These are phyloP conservation scores for Mucuna pruriens DNA, from an alignment of 306 rosid genomes.

Conservation along the genomic window DNA sequence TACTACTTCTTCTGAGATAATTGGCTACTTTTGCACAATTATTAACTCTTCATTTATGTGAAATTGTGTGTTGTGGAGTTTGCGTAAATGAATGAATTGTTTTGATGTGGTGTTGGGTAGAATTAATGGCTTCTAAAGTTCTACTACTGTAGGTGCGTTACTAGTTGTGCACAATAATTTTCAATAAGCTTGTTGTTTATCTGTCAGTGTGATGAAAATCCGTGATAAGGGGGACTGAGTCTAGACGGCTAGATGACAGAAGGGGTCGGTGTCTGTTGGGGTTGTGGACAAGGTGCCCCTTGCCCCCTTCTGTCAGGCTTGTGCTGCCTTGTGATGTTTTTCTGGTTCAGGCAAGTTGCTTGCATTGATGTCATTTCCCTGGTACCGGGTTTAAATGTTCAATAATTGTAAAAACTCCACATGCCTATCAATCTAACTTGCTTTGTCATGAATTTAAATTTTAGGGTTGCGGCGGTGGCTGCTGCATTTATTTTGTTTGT, in stretches of 20 bases:
- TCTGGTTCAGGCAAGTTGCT: neutral
- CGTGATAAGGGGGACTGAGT: neutral
- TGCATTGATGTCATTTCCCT: neutral
- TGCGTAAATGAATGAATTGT: neutral
- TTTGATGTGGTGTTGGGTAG: neutral
- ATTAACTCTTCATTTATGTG: slow-evolving; percentile 1
- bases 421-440: neutral
- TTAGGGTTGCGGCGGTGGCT: slow-evolving; percentile 18
- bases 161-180: neutral
- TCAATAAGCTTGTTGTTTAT: neutral
- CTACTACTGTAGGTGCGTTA: neutral
- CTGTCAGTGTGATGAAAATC: neutral
- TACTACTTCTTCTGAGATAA: neutral
- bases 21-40: neutral
- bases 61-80: slow-evolving; percentile 19
- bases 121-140: neutral
- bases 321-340: neutral
- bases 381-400: slow-evolving; percentile 19
- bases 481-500: slow-evolving; percentile 11
- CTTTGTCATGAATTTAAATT: neutral
- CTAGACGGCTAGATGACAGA: neutral
- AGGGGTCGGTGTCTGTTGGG: neutral
- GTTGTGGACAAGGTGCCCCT: neutral
- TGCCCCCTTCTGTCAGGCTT: neutral
- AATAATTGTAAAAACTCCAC: neutral